A percentile compares a stretch with the other conserved stretches of the same genome.
These are phyloP conservation scores for Pseudogymnoascus pannorum DNA, from an alignment of 2,329 filamentous ascomycete genomes.

Conservation along the genomic window DNA sequence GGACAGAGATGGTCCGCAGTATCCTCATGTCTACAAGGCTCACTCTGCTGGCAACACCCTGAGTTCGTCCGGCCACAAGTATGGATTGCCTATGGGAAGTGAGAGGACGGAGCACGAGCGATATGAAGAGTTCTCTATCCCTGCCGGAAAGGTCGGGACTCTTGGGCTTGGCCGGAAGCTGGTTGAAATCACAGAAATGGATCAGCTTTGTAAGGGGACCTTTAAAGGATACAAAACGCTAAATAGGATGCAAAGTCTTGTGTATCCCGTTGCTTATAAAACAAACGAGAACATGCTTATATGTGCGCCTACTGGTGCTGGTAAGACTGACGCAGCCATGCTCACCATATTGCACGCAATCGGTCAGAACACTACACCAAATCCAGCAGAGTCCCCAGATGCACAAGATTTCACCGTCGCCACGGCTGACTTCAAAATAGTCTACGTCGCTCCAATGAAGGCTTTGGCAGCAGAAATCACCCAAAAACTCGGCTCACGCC, in stretches of 20 bases:
- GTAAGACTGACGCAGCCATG: slow-evolving; percentile 98
- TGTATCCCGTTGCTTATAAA: slow-evolving; percentile 91
- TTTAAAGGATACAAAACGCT: slow-evolving; percentile 90
- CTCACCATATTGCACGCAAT: slow-evolving; percentile 88
- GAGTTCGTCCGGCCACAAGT: slow-evolving; percentile 71
- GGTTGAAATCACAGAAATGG: slow-evolving; percentile 72
- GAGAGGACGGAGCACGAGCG: slow-evolving; percentile 58
- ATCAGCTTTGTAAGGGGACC: slow-evolving; percentile 81
- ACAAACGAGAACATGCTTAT: slow-evolving; percentile 98
- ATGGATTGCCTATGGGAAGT: slow-evolving; percentile 70
- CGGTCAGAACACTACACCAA: slow-evolving; percentile 75
- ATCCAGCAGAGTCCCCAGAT: slow-evolving; percentile 64
- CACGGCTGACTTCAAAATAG: slow-evolving; percentile 88
- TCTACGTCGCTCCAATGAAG: slow-evolving; percentile 99
- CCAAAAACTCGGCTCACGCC: slow-evolving; percentile 81
- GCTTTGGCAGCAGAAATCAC: slow-evolving; percentile 94
- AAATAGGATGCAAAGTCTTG: slow-evolving; percentile 96
- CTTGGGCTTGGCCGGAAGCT: slow-evolving; percentile 67
- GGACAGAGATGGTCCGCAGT: slow-evolving; percentile 62
- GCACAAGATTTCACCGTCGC: slow-evolving; percentile 76
- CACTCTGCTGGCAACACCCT: slow-evolving; percentile 82
- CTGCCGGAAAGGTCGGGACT: slow-evolving; percentile 70
- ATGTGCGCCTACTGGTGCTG: slow-evolving; percentile 90
- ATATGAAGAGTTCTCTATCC: slow-evolving; percentile 86
- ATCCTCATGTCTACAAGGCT: slow-evolving; percentile 87